These are phyloP conservation scores for Orbilia blumenaviensis DNA, from an alignment of 2,329 filamentous ascomycete species.

Conservation along the genomic window DNA sequence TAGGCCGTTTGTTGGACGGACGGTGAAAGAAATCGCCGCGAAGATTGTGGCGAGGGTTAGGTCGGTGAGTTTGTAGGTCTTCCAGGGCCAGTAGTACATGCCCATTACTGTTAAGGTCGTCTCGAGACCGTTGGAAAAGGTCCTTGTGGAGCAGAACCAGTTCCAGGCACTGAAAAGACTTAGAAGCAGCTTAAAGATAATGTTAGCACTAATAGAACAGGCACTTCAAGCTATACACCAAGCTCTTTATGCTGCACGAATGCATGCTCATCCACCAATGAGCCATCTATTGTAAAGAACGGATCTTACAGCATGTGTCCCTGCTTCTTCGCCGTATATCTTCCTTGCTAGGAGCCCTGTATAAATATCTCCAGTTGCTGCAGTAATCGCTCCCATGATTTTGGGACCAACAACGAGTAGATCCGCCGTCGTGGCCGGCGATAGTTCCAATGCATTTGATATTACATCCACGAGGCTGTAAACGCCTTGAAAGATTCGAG, in stretches of 20 bases:
- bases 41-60: conserved; percentile 63
- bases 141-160: conserved; percentile 93
- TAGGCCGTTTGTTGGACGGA: conserved; percentile 87
- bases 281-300: neutral
- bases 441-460: conserved; percentile 67
- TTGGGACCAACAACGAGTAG: conserved; percentile 78
- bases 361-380: conserved; percentile 82
- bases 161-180: conserved; percentile 86
- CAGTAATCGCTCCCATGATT: conserved; percentile 77
- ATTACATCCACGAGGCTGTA: conserved; percentile 73
- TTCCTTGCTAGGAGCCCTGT: conserved; percentile 82
- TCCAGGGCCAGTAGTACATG: conserved; percentile 87
- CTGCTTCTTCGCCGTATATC: conserved; percentile 73
- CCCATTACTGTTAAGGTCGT: conserved; percentile 84
- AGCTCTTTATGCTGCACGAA: too few relatives aligned
- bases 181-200: conserved; percentile 70
- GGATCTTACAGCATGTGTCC: conserved; percentile 74
- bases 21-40: conserved; percentile 81
- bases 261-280: too few relatives aligned
- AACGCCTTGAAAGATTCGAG: conserved; percentile 79
- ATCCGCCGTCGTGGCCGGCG: conserved; percentile 69
- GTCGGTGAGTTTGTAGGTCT: conserved; percentile 62
- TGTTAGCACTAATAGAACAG: too few relatives aligned
- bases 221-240: too few relatives aligned
- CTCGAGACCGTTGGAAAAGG: conserved; percentile 93